Base-by-base conservation (phyloP, 225 moss, liverwort and hornwort genomes). In the Rhytidiadelphus loreus region DNA sequence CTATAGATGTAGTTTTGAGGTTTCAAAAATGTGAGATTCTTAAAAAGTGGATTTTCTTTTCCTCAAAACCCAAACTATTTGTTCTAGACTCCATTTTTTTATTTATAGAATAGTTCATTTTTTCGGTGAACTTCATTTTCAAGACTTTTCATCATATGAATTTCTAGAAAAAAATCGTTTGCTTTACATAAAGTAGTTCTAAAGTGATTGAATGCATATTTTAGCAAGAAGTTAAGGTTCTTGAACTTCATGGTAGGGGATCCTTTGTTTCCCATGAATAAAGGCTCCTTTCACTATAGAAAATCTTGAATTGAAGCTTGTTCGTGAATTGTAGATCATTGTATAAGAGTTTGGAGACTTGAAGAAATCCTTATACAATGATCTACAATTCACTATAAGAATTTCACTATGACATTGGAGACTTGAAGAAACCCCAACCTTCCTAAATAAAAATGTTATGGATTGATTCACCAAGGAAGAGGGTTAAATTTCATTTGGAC, bases 241-340 rank as follows among this genome's bases (percentile, higher is more conserved):
- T 41, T 41, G 39, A 39, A 69, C n/a, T 24, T 69, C 13, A 24
- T 23, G 6, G 23, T 1, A n/a, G 1, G 9, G 7, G 2, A 7
- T 39, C 12, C 0, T 12, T 69, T 22, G 13, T 12, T n/a, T 23
- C 1, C 4, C 2, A 13, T n/a, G n/a, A n/a, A n/a, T n/a, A n/a
- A n/a, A n/a, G n/a, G n/a, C n/a, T n/a, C n/a, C n/a, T n/a, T n/a
- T n/a, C n/a, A n/a, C n/a, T 39, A 2, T 4, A 24, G 7, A 39
- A n/a, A n/a, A n/a, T n/a, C 23, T 68, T 39, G 7, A 39, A 13
- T 24, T 22, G n/a, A 69, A 69, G 13, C 13, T 39, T 69, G 39
- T 69, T 7, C 4, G 13, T 39, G 24, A 69, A 13, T 39, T 39
- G 3, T 39, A 39, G 13, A 13, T 10, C 5, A 39, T 1, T 68